These are phyloP conservation scores for Crassisporium funariophilum DNA, from an alignment of 768 basidiomycete genomes.

Conservation along the genomic window DNA sequence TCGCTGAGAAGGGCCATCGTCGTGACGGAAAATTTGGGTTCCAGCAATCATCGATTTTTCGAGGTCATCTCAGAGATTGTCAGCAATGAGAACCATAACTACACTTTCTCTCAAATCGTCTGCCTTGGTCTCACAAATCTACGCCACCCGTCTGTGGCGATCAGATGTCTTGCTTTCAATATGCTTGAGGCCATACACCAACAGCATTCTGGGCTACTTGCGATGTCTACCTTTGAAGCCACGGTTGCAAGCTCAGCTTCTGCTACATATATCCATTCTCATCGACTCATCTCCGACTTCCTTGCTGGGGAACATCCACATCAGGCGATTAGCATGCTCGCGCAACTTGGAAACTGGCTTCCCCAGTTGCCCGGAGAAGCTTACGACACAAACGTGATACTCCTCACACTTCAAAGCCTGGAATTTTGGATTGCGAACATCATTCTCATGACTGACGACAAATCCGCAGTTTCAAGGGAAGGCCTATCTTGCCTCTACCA, in stretches of 20 bases:
- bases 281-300: conserved; percentile 73
- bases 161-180: conserved; percentile 77
- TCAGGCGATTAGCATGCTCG: conserved; percentile 63
- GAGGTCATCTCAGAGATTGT: conserved; percentile 76
- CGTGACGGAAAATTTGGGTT: conserved; percentile 49
- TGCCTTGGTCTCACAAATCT: conserved; percentile 86
- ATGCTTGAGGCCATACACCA: conserved; percentile 75
- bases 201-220: conserved; percentile 63
- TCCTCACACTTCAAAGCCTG: conserved; percentile 74
- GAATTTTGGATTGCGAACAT: conserved; percentile 85
- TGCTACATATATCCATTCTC: conserved; percentile 79
- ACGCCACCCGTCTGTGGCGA: conserved; percentile 63
- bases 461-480: conserved; percentile 53
- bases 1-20: conserved; percentile 72
- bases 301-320: conserved; percentile 78
- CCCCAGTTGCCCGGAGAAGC: conserved; percentile 57
- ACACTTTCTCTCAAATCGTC: conserved; percentile 72
- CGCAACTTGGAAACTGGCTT: conserved; percentile 74
- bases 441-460: conserved; percentile 65
- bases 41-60: conserved; percentile 71
- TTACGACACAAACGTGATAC: conserved; percentile 44
- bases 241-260: conserved; percentile 71
- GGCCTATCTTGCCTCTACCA: conserved; percentile 74
- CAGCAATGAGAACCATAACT: conserved; percentile 57
- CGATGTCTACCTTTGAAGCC: conserved; percentile 74